A percentile compares a stretch with the other conserved stretches of the same genome.
Evolutionary conservation across 192 early-diverging fungal genomes (phyloP).

Genomic region (Cetraspora pellucida): DNA sequence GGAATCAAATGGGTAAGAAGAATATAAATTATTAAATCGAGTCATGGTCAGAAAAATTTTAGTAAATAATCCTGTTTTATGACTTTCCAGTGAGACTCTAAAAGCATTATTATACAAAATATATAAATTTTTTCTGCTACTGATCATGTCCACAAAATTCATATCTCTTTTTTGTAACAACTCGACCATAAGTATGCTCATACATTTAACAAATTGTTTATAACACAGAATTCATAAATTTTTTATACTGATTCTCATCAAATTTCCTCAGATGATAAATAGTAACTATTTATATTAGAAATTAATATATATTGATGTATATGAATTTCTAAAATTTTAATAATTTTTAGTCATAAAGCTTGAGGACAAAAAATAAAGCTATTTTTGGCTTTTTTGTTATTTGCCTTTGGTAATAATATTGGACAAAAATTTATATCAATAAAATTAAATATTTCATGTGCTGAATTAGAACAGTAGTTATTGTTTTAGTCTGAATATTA

Average conservation of each 20-base stretch:
- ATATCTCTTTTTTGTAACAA: not conserved
- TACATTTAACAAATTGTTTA: not conserved
- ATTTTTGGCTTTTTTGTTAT: not conserved
- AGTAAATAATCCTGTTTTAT: not conserved
- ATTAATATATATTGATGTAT: not conserved
- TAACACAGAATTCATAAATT: not conserved
- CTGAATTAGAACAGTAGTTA: not conserved
- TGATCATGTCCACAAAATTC: not conserved
- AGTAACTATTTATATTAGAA: not conserved
- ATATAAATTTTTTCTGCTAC: no score
- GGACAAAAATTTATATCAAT: not conserved
- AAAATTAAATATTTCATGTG: not conserved
- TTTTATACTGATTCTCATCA: not conserved
- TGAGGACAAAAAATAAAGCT: not conserved
- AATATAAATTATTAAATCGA: conserved; percentile 13
- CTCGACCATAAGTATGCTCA: not conserved
- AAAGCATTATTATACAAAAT: not conserved
- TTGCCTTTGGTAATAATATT: no score
- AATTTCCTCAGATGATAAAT: not conserved
- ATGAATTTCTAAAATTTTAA: not conserved
- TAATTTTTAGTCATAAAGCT: not conserved
- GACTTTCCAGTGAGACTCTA: not conserved
- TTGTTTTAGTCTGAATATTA: not conserved
- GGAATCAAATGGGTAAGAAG: not conserved
- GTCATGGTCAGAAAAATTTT: not conserved